These are phyloP conservation scores for Arthrocladium fulminans DNA, from an alignment of 2,329 filamentous ascomycete species.

Conservation along the genomic window DNA sequence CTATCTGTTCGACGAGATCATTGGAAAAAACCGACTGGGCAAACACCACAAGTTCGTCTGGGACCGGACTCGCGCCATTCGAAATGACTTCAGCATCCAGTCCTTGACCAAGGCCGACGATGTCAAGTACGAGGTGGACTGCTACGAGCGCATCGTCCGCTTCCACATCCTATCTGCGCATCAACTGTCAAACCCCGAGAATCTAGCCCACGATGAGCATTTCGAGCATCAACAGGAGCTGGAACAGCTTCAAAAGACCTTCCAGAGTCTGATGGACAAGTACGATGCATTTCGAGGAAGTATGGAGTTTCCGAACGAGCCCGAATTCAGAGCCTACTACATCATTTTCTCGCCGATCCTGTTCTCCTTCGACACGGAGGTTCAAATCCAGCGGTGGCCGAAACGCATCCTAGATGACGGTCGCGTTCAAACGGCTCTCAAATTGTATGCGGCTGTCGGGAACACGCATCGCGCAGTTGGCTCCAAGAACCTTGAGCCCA, in stretches of 20 bases:
- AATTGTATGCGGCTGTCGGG: slow-evolving; percentile 48
- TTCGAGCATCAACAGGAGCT: slow-evolving; percentile 53
- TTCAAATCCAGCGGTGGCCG: slow-evolving; percentile 50
- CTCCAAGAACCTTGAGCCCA: slow-evolving; percentile 40
- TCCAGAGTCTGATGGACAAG: slow-evolving; percentile 53
- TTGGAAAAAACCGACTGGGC: slow-evolving; percentile 43
- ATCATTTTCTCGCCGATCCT: slow-evolving; percentile 48
- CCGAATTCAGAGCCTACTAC: slow-evolving; percentile 56
- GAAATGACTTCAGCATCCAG: slow-evolving; percentile 58
- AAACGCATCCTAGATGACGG: slow-evolving; percentile 41
- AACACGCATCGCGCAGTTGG: slow-evolving; percentile 37
- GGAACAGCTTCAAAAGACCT: slow-evolving; percentile 55
- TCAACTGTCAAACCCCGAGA: slow-evolving; percentile 44
- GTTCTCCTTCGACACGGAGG: slow-evolving; percentile 46
- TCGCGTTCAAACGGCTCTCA: slow-evolving; percentile 48
- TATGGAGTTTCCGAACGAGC: slow-evolving; percentile 47
- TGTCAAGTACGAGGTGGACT: slow-evolving; percentile 49
- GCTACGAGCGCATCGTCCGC: slow-evolving; percentile 54
- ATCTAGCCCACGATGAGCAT: slow-evolving; percentile 40
- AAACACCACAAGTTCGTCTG: slow-evolving; percentile 56
- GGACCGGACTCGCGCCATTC: slow-evolving; percentile 56
- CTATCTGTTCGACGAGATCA: slow-evolving; percentile 42
- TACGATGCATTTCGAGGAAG: slow-evolving; percentile 48
- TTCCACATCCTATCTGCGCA: slow-evolving; percentile 57
- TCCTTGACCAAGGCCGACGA: slow-evolving; percentile 49